Evolutionary conservation across 805 yeast genomes (phyloP).

Genomic region (Pichia gijzeniarum): DNA sequence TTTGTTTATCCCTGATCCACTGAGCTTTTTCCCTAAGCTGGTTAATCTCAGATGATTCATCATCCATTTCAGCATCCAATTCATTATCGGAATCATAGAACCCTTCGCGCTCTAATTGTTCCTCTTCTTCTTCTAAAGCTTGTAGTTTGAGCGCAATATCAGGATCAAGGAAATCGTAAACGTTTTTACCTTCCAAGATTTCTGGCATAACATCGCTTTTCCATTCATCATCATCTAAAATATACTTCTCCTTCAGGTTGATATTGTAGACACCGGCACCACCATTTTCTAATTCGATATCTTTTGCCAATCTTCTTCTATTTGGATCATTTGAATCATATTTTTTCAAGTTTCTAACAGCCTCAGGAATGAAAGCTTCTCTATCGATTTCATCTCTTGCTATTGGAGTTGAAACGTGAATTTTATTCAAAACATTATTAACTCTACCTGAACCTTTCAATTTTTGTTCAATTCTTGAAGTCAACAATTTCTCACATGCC

Average conservation of each 20-base stretch:
- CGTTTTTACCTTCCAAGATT: constrained; percentile 90
- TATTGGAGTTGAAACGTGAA: constrained; percentile 88
- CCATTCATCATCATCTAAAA: constrained; percentile 96
- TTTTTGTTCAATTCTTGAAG: constrained; percentile 95
- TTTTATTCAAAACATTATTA: constrained; percentile 83
- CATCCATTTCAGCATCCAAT: constrained; percentile 40
- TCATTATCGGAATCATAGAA: constrained; percentile 86
- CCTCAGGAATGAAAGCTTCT: constrained; percentile 77
- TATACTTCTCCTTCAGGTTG: constrained; percentile 85
- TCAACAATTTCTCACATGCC: constrained; percentile 94
- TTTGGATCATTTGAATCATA: constrained; percentile 78
- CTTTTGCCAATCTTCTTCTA: constrained; percentile 76
- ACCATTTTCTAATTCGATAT: constrained; percentile 89
- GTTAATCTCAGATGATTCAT: constrained; percentile 44
- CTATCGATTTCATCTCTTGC: constrained; percentile 82
- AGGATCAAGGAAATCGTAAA: constrained; percentile 94
- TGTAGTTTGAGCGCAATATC: constrained; percentile 90
- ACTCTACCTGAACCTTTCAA: constrained; percentile 89
- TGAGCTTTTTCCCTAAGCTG: constrained; percentile 79
- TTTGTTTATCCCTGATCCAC: constrained; percentile 95
- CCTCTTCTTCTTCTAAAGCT: constrained; percentile 97
- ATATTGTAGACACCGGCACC: constrained; percentile 98
- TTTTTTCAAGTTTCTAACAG: constrained; percentile 50
- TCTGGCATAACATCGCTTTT: constrained; percentile 97
- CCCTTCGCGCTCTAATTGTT: constrained; percentile 86